These are phyloP conservation scores for Epichloe sibirici DNA, from an alignment of 2,329 filamentous ascomycete species.

Conservation along the genomic window DNA sequence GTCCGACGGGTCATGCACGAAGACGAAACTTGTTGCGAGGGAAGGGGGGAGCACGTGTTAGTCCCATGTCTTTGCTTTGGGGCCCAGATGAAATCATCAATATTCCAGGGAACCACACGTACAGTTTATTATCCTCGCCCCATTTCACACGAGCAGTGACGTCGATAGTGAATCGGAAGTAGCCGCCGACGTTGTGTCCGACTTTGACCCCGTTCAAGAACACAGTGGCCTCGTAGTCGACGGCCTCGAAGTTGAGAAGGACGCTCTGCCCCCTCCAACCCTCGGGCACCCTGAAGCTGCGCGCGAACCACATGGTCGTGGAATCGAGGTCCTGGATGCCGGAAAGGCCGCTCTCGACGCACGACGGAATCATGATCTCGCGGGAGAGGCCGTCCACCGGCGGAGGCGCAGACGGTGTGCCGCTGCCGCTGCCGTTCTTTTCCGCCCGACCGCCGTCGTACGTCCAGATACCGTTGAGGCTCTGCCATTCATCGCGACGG, in stretches of 20 bases:
- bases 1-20: conserved; percentile 58
- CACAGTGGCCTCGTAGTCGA: conserved; percentile 45
- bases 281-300: conserved; percentile 35
- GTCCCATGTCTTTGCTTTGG: background rate
- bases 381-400: conserved; percentile 17
- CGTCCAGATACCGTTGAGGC: conserved; percentile 47
- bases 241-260: conserved; percentile 45
- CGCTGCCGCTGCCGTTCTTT: background rate
- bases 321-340: conserved; percentile 32
- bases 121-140: conserved; percentile 42
- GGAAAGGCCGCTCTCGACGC: conserved; percentile 34
- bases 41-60: background rate
- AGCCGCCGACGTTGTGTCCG: conserved; percentile 45
- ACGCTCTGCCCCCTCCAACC: conserved; percentile 33
- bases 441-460: conserved; percentile 24
- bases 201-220: conserved; percentile 44
- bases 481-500: conserved; percentile 40
- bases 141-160: conserved; percentile 32
- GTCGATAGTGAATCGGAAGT: conserved; percentile 49
- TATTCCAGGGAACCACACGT: conserved; percentile 10
- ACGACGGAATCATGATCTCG: conserved; percentile 31
- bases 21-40: conserved; percentile 37
- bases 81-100: background rate
- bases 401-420: conserved; percentile 7
- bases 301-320: conserved; percentile 37